A percentile compares a stretch with the other conserved stretches of the same genome.
Evolutionary conservation across 495 filamentous ascomycete genomes (phyloP).

Genomic region (Penicillium cataractarum): DNA sequence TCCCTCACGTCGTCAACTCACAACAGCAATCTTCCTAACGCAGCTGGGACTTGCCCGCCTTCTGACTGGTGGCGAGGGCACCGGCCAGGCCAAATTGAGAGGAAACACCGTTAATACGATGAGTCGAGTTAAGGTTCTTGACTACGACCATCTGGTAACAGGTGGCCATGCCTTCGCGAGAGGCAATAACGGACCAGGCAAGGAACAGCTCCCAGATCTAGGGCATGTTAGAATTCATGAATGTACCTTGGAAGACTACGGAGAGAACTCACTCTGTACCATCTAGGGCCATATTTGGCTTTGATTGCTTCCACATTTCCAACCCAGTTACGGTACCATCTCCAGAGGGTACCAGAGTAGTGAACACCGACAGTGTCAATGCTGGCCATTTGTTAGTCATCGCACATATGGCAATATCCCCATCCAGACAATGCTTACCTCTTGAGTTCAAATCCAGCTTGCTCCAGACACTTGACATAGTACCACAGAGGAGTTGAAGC

Average conservation of each 20-base stretch:
- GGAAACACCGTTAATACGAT: conserved; percentile 30
- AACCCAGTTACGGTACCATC: conserved; percentile 61
- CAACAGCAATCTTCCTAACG: background rate
- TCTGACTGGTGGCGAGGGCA: conserved; percentile 28
- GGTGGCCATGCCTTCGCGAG: conserved; percentile 34
- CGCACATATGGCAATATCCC: no score
- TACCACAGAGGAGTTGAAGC: conserved; percentile 79
- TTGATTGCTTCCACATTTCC: conserved; percentile 53
- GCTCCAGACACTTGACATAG: conserved; percentile 70
- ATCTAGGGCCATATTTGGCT: conserved; percentile 54
- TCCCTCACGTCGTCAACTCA: no score
- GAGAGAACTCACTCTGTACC: conserved; percentile 52
- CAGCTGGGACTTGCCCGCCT: conserved; percentile 27
- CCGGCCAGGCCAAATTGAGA: conserved; percentile 31
- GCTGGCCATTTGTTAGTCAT: conserved; percentile 1
- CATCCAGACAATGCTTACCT: conserved; percentile 14
- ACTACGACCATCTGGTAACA: conserved; percentile 38
- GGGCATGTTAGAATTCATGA: background rate
- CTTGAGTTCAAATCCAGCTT: conserved; percentile 69
- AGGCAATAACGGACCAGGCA: conserved; percentile 36
- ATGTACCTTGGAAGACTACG: background rate
- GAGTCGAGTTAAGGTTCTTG: conserved; percentile 37
- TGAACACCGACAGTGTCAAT: conserved; percentile 60
- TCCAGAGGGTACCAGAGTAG: conserved; percentile 59
- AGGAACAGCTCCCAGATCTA: conserved; percentile 42